Percentiles rank a stretch among this genome's conserved stretches.
phyloP scores from a whole-genome alignment of 2,329 filamentous ascomycete genomes.

The Botryosphaeria dothidea region DNA sequence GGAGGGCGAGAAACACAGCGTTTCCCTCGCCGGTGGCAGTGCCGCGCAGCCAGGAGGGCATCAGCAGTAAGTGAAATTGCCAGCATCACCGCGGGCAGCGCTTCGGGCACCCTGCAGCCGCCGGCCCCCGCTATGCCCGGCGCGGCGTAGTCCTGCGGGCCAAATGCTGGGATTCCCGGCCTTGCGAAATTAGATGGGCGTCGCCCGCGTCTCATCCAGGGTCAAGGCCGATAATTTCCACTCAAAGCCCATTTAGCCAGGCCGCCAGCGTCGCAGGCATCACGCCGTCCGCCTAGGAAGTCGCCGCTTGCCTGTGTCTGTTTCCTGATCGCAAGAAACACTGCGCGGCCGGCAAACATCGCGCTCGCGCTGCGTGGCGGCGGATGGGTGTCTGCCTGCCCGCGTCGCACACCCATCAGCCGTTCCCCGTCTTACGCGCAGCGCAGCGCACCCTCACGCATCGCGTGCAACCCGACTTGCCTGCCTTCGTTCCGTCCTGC shows the following conservation, averaged over 20 bases:
- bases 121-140: neutral
- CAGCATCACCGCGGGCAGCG: slow-evolving; percentile 10
- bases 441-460: slow-evolving; percentile 4
- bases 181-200: slow-evolving; percentile 16
- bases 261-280: slow-evolving; percentile 11
- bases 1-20: slow-evolving; percentile 16
- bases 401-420: slow-evolving; percentile 11
- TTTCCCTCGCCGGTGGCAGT: slow-evolving; percentile 15
- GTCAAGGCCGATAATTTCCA: slow-evolving; percentile 13
- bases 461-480: slow-evolving; percentile 9
- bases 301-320: neutral
- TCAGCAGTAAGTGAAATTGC: slow-evolving; percentile 12
- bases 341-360: neutral
- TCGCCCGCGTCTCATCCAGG: slow-evolving; percentile 16
- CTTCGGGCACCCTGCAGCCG: slow-evolving; percentile 12
- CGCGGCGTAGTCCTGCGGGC: slow-evolving; percentile 10
- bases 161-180: slow-evolving; percentile 2
- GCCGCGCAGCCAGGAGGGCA: slow-evolving; percentile 10
- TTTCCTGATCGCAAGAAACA: neutral
- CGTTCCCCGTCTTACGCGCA: slow-evolving; percentile 17
- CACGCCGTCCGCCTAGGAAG: neutral
- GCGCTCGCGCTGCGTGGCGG: neutral
- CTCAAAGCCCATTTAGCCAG: slow-evolving; percentile 9
- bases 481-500: slow-evolving; percentile 7
- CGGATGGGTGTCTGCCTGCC: neutral